Percentiles rank a stretch among this genome's conserved stretches.
phyloP scores from a whole-genome alignment of 352 stramenopile species.

The Phytopythium ostracodes region DNA sequence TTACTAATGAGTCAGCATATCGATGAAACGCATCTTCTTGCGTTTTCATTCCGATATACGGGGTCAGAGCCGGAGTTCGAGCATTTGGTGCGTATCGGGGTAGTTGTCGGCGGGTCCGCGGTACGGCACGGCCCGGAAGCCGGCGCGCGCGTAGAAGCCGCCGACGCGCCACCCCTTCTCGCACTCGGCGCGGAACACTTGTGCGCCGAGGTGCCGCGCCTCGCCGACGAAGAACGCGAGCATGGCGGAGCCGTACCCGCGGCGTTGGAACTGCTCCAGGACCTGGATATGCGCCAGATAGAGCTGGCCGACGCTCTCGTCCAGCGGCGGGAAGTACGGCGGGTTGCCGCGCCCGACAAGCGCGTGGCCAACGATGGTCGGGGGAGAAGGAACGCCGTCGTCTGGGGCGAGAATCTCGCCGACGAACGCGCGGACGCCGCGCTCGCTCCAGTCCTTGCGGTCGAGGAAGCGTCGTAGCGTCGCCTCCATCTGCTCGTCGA shows the following conservation, averaged over 20 bases:
- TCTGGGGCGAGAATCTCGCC: constrained; percentile 9
- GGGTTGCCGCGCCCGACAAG: constrained; percentile 23
- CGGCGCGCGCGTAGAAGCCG: constrained; percentile 17
- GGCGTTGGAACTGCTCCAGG: constrained; percentile 17
- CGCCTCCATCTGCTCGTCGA: constrained; percentile 6
- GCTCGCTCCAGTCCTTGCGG: constrained; percentile 22
- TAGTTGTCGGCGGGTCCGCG: constrained; percentile 23
- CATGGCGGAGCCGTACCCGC: constrained; percentile 14
- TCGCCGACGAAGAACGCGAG: constrained; percentile 16
- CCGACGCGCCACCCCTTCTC: constrained; percentile 24
- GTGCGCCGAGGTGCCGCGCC: constrained; percentile 8
- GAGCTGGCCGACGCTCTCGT: constrained; percentile 17
- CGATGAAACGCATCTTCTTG: no score
- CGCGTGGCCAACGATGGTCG: constrained; percentile 1
- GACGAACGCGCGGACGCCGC: constrained; percentile 21
- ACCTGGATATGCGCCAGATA: constrained; percentile 22
- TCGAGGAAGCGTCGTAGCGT: constrained; percentile 8
- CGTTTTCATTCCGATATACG: neutral
- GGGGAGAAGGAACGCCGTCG: no score
- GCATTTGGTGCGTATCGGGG: constrained; percentile 31
- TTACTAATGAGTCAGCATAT: no score
- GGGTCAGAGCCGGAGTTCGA: constrained; percentile 29
- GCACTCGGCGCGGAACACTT: constrained; percentile 26
- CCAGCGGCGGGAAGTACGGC: constrained; percentile 24
- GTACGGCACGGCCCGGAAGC: constrained; percentile 24